A percentile compares a stretch with the other conserved stretches of the same genome.
Evolutionary conservation across 208 protist species (phyloP).

Genomic region (Acanthamoeba royreba): DNA sequence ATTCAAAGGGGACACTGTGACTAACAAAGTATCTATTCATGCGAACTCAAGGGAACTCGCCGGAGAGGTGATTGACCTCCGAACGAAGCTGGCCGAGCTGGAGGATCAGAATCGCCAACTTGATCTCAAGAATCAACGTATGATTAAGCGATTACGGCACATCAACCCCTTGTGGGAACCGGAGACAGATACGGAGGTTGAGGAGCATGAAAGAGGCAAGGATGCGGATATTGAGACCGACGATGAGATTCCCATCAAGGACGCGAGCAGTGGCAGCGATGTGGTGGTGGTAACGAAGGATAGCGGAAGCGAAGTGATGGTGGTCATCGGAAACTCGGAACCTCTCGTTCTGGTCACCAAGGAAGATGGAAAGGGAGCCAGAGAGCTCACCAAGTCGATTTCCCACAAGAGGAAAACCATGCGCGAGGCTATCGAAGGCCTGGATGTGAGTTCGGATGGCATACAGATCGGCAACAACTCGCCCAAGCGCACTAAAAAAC

Average conservation of each 20-base stretch:
- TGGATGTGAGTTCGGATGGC: no score
- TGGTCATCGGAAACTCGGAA: no score
- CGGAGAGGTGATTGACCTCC: neutral
- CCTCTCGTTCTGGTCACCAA: no score
- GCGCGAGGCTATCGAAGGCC: no score
- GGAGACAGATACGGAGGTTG: neutral
- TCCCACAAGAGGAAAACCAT: no score
- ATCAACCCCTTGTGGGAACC: neutral
- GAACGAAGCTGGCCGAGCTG: neutral
- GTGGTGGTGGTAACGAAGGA: neutral
- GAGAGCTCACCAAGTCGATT: no score
- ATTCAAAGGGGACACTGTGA: no score
- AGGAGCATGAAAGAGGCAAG: neutral
- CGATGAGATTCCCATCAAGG: neutral
- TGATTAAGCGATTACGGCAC: neutral
- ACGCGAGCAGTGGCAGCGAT: neutral
- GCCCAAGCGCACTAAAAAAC: no score
- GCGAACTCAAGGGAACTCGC: neutral
- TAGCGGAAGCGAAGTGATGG: no score
- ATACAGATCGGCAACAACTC: no score
- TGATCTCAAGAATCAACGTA: neutral
- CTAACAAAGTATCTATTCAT: no score
- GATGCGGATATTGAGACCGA: neutral
- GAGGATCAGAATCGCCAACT: neutral
- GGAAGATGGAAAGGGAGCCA: no score